Conservation (phyloP, 2,329 filamentous ascomycete genomes). For the Cercospora sp. region DNA sequence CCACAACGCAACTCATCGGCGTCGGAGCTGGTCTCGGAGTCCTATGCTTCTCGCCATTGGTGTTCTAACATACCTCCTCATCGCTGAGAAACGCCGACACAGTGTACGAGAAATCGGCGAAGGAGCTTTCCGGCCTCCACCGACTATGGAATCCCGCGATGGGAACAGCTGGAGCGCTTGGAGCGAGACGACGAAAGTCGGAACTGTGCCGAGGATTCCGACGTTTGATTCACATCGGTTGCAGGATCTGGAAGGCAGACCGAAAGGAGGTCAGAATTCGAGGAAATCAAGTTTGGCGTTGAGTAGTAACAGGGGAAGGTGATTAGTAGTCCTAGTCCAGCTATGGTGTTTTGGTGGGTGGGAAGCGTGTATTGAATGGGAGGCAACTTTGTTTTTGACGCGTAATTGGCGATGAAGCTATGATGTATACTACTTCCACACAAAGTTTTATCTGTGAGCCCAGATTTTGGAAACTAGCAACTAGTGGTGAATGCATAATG, state of each 20-base stretch:
- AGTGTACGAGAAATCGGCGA: conserved; percentile 7
- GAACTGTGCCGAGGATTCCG: background rate
- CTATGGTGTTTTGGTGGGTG: background rate
- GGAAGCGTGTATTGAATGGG: background rate
- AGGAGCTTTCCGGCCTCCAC: conserved; percentile 1
- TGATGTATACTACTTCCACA: background rate
- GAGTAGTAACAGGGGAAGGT: background rate
- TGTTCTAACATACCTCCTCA: conserved; percentile 9
- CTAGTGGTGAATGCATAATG: background rate
- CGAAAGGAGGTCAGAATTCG: background rate
- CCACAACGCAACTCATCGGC: conserved; percentile 7
- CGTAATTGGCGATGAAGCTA: background rate
- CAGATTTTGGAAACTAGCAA: background rate
- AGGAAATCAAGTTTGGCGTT: background rate
- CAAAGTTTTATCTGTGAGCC: background rate
- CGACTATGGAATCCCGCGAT: conserved; percentile 6
- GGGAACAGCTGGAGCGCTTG: conserved; percentile 17
- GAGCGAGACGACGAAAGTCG: conserved; percentile 11
- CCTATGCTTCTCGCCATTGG: conserved; percentile 13
- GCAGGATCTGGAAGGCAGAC: background rate
- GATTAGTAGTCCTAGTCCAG: background rate
- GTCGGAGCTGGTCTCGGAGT: conserved; percentile 11
- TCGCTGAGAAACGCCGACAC: conserved; percentile 9
- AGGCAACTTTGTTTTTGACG: background rate
- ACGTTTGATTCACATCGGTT: background rate